These are phyloP conservation scores for Narthecium ossifragum DNA, from an alignment of 106 monocot species.

Conservation along the genomic window DNA sequence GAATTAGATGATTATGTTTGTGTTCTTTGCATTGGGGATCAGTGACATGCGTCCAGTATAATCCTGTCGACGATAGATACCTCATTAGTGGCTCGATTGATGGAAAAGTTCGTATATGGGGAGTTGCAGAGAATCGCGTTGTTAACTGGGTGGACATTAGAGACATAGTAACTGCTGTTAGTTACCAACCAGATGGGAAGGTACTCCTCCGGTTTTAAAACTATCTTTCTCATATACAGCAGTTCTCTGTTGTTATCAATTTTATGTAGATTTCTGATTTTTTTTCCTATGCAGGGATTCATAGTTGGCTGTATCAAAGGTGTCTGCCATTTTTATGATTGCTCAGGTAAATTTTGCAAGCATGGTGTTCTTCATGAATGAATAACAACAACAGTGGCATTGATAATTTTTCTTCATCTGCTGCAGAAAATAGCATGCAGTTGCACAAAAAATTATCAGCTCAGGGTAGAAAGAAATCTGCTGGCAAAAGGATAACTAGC, in stretches of 20 bases:
- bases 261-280: not conserved
- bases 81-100: constrained; percentile 90
- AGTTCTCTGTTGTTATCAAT: not conserved
- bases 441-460: not conserved
- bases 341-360: constrained; percentile 47
- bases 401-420: not conserved
- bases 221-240: not conserved
- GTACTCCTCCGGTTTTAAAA: constrained; percentile 18
- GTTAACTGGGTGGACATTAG: constrained; percentile 70
- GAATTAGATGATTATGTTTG: too few relatives aligned
- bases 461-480: constrained; percentile 63
- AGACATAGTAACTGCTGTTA: constrained; percentile 76
- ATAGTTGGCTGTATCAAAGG: constrained; percentile 74
- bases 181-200: constrained; percentile 69
- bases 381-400: not conserved
- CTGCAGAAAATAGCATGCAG: not conserved
- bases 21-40: too few relatives aligned
- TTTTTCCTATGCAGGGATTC: constrained; percentile 35
- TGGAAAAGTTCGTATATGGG: constrained; percentile 92
- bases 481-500: constrained; percentile 65
- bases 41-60: constrained; percentile 93
- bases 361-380: not conserved
- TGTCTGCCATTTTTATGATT: constrained; percentile 67
- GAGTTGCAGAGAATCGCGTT: constrained; percentile 37
- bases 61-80: constrained; percentile 64